A percentile compares a stretch with the other conserved stretches of the same genome.
These are phyloP conservation scores for Ogataea corticis DNA, from an alignment of 805 yeast species.

Conservation along the genomic window DNA sequence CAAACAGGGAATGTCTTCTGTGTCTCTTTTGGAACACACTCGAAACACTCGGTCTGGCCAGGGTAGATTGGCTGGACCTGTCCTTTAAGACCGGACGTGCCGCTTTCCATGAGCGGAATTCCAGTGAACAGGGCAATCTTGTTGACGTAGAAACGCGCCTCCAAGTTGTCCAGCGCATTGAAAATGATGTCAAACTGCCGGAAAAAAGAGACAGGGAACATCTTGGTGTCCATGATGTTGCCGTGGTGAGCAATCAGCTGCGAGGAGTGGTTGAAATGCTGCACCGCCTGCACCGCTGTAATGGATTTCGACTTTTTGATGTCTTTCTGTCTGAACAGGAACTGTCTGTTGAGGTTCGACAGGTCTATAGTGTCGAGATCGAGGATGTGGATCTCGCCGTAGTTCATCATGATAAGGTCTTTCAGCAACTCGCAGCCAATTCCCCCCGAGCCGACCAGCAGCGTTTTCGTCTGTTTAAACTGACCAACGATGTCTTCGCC, in stretches of 20 bases:
- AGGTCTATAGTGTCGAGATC: slow-evolving; percentile 95
- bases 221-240: slow-evolving; percentile 74
- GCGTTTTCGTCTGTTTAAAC: slow-evolving; percentile 51
- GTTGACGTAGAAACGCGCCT: slow-evolving; percentile 90
- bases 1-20: slow-evolving; percentile 95
- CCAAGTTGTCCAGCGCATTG: slow-evolving; percentile 92
- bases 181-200: slow-evolving; percentile 73
- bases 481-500: slow-evolving; percentile 37
- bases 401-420: slow-evolving; percentile 74
- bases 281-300: slow-evolving; percentile 84
- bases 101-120: slow-evolving; percentile 85
- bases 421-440: slow-evolving; percentile 91
- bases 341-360: slow-evolving; percentile 90
- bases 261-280: slow-evolving; percentile 63
- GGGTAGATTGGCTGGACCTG: slow-evolving; percentile 92
- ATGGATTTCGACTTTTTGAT: slow-evolving; percentile 84
- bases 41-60: slow-evolving; percentile 85
- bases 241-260: slow-evolving; percentile 80
- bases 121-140: slow-evolving; percentile 71
- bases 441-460: slow-evolving; percentile 95
- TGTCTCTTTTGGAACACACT: slow-evolving; percentile 81
- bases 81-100: slow-evolving; percentile 94
- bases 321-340: slow-evolving; percentile 84
- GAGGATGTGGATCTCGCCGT: slow-evolving; percentile 86
- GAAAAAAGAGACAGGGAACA: slow-evolving; percentile 78